A percentile compares a stretch with the other conserved stretches of the same genome.
phyloP scores from a whole-genome alignment of 139 green algal genomes.

The Chlamydomonas eustigma region DNA sequence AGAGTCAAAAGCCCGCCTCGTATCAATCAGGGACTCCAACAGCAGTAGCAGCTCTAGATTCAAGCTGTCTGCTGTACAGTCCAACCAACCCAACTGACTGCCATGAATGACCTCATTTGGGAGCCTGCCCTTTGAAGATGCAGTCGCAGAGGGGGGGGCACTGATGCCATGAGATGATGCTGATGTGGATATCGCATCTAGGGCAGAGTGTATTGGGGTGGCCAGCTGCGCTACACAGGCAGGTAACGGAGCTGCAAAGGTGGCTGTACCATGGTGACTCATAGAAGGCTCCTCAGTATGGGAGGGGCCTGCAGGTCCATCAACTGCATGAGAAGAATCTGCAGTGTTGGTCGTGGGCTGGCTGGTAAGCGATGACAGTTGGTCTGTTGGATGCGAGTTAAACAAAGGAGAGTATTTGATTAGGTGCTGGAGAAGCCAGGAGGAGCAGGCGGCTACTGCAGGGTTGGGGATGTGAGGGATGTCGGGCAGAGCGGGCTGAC shows the following conservation, averaged over 20 bases:
- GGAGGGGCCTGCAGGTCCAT: too few species aligned
- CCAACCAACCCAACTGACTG: neutral
- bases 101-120: neutral
- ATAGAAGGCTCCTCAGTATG: too few species aligned
- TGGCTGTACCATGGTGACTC: too few species aligned
- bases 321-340: neutral
- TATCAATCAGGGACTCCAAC: neutral
- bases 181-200: neutral
- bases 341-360: too few species aligned
- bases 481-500: neutral
- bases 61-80: neutral
- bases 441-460: neutral
- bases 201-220: neutral
- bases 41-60: conserved; percentile 5
- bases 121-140: neutral
- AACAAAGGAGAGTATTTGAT: neutral
- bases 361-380: neutral
- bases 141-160: neutral
- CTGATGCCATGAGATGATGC: neutral
- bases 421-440: neutral
- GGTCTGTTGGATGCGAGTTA: neutral
- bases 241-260: too few species aligned
- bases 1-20: neutral
- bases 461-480: neutral
- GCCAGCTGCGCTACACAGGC: neutral